Base-by-base conservation (phyloP, 2,329 filamentous ascomycete genomes). In the Cladophialophora immunda region DNA sequence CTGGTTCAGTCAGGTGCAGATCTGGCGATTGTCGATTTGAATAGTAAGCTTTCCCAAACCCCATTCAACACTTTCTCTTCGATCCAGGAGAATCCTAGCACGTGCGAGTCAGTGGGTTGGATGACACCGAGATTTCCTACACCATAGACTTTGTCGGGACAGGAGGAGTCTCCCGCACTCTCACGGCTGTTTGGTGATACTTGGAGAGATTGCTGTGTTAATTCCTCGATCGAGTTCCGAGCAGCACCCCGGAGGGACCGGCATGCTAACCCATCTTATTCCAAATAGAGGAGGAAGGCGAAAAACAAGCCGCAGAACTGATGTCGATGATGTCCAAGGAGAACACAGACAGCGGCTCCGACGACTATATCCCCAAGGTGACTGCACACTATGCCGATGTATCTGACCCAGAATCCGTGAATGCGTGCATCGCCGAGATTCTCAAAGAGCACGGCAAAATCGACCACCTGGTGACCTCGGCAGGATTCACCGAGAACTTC, bases 401-500 rank as follows among this genome's bases (percentile, higher is more conserved):
- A 59, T 89, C 92, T 29, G 88, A 91, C 73, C 90, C 90, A 25
- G 87, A 89, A 57, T 94, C 92, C 6, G 94, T 97, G 69, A 89
- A 91, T 65, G 80, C 83, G 34, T 91, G 91, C 73, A 85, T 97
- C 72, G 82, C 84, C 41, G 90, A 93, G 68, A 86, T 94, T 71
- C 77, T 94, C 58, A 74, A 82, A 57, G 81, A 86, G 66, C 94
- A 97, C 77, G 90, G 90, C 79, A 90, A 91, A 79, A 93, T 97
- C 73, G 93, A 97, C 81, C 90, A 92, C 80, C 86, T 98, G 29
- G 94, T 98, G 74, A 97, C 94, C 29, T 96, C 93, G n/a, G 94
- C 94, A 58, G 94, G 94, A 54, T 97, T 98, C 82, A 95, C 92
- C 15, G 94, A 97, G 83, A 97, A 97, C 83, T 96, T 93, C 76